Evolutionary conservation across 2,329 filamentous ascomycete species (phyloP), one percentile per base, ranked within the genome.

Genomic region (Dothistroma pini): DNA sequence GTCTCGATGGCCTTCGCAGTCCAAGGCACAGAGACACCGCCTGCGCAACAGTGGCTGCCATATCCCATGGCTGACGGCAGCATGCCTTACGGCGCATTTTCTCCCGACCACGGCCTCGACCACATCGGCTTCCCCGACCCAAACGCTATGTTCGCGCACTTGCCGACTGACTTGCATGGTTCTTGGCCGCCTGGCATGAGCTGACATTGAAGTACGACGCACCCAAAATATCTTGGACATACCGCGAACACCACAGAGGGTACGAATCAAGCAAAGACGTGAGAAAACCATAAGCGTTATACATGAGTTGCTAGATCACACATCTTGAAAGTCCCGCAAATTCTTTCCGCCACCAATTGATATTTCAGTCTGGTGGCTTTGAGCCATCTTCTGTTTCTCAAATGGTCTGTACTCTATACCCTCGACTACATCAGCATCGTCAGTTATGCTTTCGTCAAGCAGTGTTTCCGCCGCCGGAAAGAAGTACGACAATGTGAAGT

Each of bases 401-500:
- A 52, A 11, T 25, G 58, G 38, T 4, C 44, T 55, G 35, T 63
- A 66, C n/a, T 65, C 67, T 19, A 68, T 50, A 2, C 69, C 66
- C n/a, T 66, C 55, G 4, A 69, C 25, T 2, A 65, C 50, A 16
- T 49, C 50, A 12, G 56, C 25, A 50, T 71, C 69, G 7, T 70
- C 69, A 41, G 65, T 60, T 35, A 71, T 69, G 48, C 58, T 58
- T 21, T 68, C 61, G 12, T 58, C 48, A 5, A 88, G 71, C 53
- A 84, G 70, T 0, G 81, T 80, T 66, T 82, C 79, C n/a, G 61
- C 71, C 0, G 78, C 80, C 8, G 84, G 83, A 48, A 83, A 81
- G 2, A 75, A 66, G 60, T 74, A 75, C 53, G 78, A 82, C 21
- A 88, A 67, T 0, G 63, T 67, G 10, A 82, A 75, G 73, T 89